Evolutionary conservation across 768 basidiomycete genomes (phyloP), one percentile per base, ranked within the genome.

Genomic region (Leccinum obscurum): DNA sequence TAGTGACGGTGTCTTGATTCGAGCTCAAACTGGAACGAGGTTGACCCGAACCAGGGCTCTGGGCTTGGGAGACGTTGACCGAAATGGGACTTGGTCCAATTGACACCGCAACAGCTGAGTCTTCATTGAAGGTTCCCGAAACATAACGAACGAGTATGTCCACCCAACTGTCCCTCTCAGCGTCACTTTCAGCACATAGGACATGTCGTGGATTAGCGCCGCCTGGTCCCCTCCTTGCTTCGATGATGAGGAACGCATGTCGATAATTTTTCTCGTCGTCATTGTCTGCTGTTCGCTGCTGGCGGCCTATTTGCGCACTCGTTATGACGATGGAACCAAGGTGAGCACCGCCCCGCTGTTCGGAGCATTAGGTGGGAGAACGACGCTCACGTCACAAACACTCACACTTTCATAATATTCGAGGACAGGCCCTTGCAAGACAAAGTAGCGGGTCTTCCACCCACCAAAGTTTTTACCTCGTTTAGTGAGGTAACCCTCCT

Each of bases 401-500:
- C 94, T 78, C 76, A 98, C 96, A 68, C 86, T 88, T 76, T 98
- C 97, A 68, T 92, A 99, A 75, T 98, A 99, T 69, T 96, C 93
- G 54, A 98, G 80, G 2, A 90, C 83, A 3, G 93, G 88, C 0
- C 95, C 94, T 73, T 93, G 89, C 26, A 98, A 80, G 8, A 98
- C 93, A 68, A 98, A 98, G 75, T 88, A 99, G 48, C 97, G 83
- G 26, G 93, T 93, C 71, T 96, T 95, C 96, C 93, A 95, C 2
- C 96, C 95, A 50, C 97, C 97, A 76, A 98, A 98, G 69, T 93
- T 97, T 79, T 98, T 94, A 22, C 95, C 95, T 59, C 94, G 83
- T 77, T 98, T 98, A 20, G 96, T 98, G 37, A 97, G 78, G 72
- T 96, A 96, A 15, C 95, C 96, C 74, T 96, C 93, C 75, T 96